phyloP scores from a whole-genome alignment of 2,329 filamentous ascomycete genomes.

The Colletotrichum tamarilloi region DNA sequence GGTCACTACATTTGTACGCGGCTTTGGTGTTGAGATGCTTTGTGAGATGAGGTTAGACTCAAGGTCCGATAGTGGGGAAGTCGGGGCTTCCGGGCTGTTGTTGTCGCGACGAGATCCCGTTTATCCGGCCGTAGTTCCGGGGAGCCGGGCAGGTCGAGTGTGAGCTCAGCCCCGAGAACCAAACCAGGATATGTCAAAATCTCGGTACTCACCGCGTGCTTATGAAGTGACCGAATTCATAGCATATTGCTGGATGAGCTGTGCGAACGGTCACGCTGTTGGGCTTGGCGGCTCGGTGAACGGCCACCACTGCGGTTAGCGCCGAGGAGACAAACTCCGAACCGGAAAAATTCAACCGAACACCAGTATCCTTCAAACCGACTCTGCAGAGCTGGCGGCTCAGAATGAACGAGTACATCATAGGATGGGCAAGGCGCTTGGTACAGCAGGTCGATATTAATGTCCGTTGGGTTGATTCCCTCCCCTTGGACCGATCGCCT shows the following conservation, averaged over 20 bases:
- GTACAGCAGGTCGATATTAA: constrained; percentile 34
- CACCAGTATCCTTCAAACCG: background rate
- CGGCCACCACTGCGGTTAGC: background rate
- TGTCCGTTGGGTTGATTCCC: constrained; percentile 36
- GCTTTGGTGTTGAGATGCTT: background rate
- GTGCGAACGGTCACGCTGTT: background rate
- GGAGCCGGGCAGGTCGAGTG: background rate
- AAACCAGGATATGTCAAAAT: background rate
- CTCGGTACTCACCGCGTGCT: background rate
- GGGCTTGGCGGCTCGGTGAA: background rate
- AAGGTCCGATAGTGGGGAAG: constrained; percentile 10
- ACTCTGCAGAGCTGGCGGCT: background rate
- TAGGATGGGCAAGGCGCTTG: background rate
- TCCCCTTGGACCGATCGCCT: constrained; percentile 52
- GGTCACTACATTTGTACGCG: background rate
- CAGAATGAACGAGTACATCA: background rate
- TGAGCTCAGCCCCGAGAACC: background rate
- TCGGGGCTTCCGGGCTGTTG: constrained; percentile 32
- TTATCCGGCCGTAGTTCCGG: constrained; percentile 27
- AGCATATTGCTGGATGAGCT: background rate
- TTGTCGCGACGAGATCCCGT: constrained; percentile 25
- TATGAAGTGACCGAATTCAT: background rate
- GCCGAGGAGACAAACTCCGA: constrained; percentile 30
- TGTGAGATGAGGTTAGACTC: constrained; percentile 6
- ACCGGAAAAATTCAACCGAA: constrained; percentile 18